Conservation (phyloP, 306 rosid species). For the Lagenaria siceraria region DNA sequence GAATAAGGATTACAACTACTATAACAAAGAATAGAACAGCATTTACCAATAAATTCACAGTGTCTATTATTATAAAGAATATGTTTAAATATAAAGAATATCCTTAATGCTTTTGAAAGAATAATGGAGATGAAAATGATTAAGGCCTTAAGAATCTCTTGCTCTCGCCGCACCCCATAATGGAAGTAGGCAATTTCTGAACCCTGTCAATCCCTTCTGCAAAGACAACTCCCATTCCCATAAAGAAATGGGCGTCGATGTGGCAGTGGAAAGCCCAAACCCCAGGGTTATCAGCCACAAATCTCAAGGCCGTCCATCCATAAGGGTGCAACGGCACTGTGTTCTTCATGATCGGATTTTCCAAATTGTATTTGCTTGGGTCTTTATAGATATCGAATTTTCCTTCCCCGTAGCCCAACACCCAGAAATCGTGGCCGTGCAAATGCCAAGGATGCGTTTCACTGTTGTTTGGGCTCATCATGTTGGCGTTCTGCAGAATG, state of each 20-base stretch:
- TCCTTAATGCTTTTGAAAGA: neutral
- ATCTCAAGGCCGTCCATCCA: slow-evolving; percentile 91
- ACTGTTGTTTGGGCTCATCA: slow-evolving; percentile 22
- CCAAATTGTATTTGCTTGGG: slow-evolving; percentile 47
- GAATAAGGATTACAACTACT: no score
- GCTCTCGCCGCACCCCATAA: slow-evolving; percentile 69
- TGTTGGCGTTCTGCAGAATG: slow-evolving; percentile 59
- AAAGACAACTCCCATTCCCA: slow-evolving; percentile 90
- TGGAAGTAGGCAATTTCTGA: slow-evolving; percentile 49
- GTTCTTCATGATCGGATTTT: slow-evolving; percentile 72
- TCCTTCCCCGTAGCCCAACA: slow-evolving; percentile 77
- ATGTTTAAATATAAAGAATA: neutral
- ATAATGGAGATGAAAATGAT: neutral
- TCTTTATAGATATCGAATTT: slow-evolving; percentile 45
- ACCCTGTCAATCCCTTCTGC: slow-evolving; percentile 67
- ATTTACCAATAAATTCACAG: no score
- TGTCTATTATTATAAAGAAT: neutral
- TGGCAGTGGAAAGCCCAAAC: slow-evolving; percentile 93
- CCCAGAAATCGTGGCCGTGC: slow-evolving; percentile 93
- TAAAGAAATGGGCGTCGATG: slow-evolving; percentile 65
- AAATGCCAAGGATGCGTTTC: slow-evolving; percentile 92
- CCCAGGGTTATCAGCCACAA: slow-evolving; percentile 64
- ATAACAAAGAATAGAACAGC: no score
- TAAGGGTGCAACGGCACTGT: slow-evolving; percentile 56
- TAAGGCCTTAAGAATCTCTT: slow-evolving; percentile 26